These are phyloP conservation scores for Barnettozyma salicaria DNA, from an alignment of 805 yeast species.

Conservation along the genomic window DNA sequence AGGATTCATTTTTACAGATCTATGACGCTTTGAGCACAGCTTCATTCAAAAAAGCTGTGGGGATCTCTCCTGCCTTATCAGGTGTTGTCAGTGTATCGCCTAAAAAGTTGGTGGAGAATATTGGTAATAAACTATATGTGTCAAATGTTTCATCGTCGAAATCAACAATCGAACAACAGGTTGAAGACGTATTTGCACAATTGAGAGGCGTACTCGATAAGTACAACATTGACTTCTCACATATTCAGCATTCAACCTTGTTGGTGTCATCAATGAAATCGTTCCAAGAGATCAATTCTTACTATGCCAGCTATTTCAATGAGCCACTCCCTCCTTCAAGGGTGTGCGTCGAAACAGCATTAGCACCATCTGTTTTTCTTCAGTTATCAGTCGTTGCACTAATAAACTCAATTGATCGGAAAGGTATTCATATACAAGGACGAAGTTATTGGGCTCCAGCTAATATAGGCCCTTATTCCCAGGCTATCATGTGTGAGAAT, in stretches of 20 bases:
- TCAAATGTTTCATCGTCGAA: constrained; percentile 35
- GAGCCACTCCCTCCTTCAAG: constrained; percentile 81
- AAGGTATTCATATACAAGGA: constrained; percentile 86
- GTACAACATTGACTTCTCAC: constrained; percentile 32
- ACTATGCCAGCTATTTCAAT: constrained; percentile 52
- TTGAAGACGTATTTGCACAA: constrained; percentile 42
- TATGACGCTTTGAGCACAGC: constrained; percentile 18
- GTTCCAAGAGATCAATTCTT: constrained; percentile 55
- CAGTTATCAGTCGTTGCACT: constrained; percentile 59
- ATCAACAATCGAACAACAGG: constrained; percentile 37
- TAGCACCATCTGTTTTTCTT: constrained; percentile 34
- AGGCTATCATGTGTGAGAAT: constrained; percentile 50
- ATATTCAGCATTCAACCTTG: constrained; percentile 56
- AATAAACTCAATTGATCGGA: constrained; percentile 32
- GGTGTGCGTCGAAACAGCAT: constrained; percentile 64
- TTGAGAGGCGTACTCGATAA: constrained; percentile 31
- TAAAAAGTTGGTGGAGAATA: no score
- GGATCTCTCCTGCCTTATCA: no score
- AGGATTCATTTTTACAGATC: constrained; percentile 35
- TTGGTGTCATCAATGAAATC: constrained; percentile 57
- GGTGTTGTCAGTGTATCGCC: no score
- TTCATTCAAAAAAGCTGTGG: no score
- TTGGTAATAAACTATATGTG: constrained; percentile 33
- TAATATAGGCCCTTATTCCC: constrained; percentile 96
- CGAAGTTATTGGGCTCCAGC: constrained; percentile 98